Base-by-base conservation (phyloP, 2,329 filamentous ascomycete genomes). In the Pseudofabraea citricarpa region DNA sequence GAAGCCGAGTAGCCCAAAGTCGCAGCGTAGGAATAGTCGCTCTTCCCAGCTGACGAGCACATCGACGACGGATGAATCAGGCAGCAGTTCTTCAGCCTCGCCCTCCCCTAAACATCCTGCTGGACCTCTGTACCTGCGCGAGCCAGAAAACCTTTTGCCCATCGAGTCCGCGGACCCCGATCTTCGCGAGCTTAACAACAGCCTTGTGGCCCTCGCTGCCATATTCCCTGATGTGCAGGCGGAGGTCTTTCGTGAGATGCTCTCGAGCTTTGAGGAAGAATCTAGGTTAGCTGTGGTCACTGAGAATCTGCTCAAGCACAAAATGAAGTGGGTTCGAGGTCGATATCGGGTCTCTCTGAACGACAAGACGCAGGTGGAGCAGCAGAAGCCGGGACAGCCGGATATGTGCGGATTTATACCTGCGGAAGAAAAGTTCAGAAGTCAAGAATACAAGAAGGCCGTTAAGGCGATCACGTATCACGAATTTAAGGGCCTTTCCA, bases 241-340 rank as follows among this genome's bases (percentile, higher is more conserved):
- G 47, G 85, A 90, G 53, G 87, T 90, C 15, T 88, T 93, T 59
- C 79, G 87, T 35, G 87, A 91, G 68, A 86, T 93, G 77, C 77
- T 93, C 38, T 67, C 74, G 29, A 85, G 73, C 56, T 85, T 90
- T 59, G 83, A 84, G 56, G 80, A 83, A 55, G 85, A 90, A 63
- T 91, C 86, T 49, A 73, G 86, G 51, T 67, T 91, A 19, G 83
- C 87, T 33, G 74, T 93, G 38, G 83, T 90, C 21, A 87, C 87
- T 10, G 87, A 93, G 59, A 77, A 81, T 39, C 69, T 93, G 46
- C 71, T 93, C 46, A 89, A 87, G 66, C 81, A 84, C 56, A 78
- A 80, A 26, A 74, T 77, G 42, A 75, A 77, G 39, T 87, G 81
- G 73, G 81, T 86, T 50, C 83, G 83, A 57, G 85, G 85, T 1